Evolutionary conservation across 208 protist genomes (phyloP), one percentile per base, ranked within the genome.

Genomic region (Trichomonas gallinae): DNA sequence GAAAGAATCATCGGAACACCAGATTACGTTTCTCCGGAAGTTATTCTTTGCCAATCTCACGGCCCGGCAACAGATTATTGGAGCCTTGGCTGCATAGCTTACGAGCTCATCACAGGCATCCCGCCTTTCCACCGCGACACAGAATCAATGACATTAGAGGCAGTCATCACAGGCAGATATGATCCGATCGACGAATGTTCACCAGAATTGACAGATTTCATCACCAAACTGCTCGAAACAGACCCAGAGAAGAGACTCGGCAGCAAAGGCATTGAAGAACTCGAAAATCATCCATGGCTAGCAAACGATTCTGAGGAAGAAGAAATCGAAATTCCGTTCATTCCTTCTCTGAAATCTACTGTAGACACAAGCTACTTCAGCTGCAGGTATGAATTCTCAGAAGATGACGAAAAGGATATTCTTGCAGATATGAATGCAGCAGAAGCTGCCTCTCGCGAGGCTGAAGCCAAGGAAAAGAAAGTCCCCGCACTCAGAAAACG

Each of bases 181-280:
- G 26, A 93, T 48, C 44, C 42, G 36, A n/a, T 23, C n/a, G 87
- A 93, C 8, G 87, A 51, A 0, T 93, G 13, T 21, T 93, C 87
- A n/a, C 44, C 40, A 10, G 87, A 93, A 51, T 34, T 44, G 10
- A 93, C 34, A 15, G 87, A 93, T 46, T 93, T 97, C n/a, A 63
- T 97, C 44, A 51, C 49, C 6, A 96, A 72, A 42, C n/a, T 97
- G n/a, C 36, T 97, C 23, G 36, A 97, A 36, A 13, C 49, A 4
- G 85, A 96, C 36, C 96, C 96, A 49, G 85, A 45, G n/a, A n/a
- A 96, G n/a, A 1, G 96, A 63, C 83, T 97, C 44, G 96, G 85
- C 2, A 36, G 82, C 10, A 83, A 96, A 72, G 38, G 34, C 21
- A 93, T 97, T 46, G 82, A 96, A 34, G 51, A 97, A 31, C 63